Evolutionary conservation across 331 rosid species (phyloP).

Genomic region (Rosa hybrid): DNA sequence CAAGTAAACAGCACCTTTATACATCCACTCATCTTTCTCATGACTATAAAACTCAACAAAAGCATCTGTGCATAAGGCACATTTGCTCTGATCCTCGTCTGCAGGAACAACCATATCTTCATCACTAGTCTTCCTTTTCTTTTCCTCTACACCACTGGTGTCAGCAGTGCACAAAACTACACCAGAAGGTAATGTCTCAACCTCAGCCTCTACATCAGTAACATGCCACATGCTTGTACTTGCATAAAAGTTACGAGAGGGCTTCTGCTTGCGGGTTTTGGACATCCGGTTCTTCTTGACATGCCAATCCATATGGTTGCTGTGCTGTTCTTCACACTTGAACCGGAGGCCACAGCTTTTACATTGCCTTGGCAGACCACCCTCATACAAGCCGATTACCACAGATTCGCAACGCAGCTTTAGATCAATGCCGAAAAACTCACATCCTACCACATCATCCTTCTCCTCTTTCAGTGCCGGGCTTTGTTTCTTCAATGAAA

Average conservation of each 20-base stretch:
- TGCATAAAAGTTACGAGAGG: conserved; percentile 89
- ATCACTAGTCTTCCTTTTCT: conserved; percentile 30
- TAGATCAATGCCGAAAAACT: conserved; percentile 40
- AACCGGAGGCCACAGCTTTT: conserved; percentile 87
- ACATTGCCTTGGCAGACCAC: conserved; percentile 83
- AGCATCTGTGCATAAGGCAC: conserved; percentile 88
- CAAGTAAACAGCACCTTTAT: conserved; percentile 82
- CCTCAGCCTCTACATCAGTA: conserved; percentile 76
- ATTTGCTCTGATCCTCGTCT: conserved; percentile 78
- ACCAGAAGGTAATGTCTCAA: not conserved
- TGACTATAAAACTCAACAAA: conserved; percentile 93
- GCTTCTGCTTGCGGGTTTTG: conserved; percentile 28
- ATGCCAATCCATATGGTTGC: conserved; percentile 97
- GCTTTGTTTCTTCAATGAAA: not conserved
- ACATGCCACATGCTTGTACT: conserved; percentile 85
- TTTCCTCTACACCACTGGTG: conserved; percentile 49
- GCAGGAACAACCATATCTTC: conserved; percentile 94
- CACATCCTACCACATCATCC: not conserved
- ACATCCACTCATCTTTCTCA: conserved; percentile 97
- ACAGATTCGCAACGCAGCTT: conserved; percentile 78
- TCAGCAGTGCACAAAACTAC: too few relatives aligned
- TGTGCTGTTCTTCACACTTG: conserved; percentile 87
- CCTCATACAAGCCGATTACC: conserved; percentile 17
- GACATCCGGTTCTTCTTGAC: conserved; percentile 36
- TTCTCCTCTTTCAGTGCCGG: not conserved